phyloP scores from a whole-genome alignment of 306 rosid species.

The Quercus cerris region DNA sequence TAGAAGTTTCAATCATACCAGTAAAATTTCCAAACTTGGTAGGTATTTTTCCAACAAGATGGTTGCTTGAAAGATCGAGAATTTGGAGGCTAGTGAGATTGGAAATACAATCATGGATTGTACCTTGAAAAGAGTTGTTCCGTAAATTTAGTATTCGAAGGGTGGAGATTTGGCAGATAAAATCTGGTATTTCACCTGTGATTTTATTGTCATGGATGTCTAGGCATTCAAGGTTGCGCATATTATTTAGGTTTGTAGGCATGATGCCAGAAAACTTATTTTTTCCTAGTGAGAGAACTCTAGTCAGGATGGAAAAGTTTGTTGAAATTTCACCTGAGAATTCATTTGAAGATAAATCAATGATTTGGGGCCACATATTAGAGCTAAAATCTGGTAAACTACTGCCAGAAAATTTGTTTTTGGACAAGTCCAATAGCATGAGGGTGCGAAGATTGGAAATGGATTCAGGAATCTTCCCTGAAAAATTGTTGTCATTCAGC shows the following conservation, averaged over 20 bases:
- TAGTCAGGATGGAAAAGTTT: constrained; percentile 12
- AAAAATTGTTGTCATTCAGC: constrained; percentile 26
- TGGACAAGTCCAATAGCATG: constrained; percentile 21
- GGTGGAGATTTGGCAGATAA: neutral
- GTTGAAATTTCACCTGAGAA: constrained; percentile 26
- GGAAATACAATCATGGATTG: too few species aligned
- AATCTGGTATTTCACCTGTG: too few species aligned
- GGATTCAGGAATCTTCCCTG: constrained; percentile 23
- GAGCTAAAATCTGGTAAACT: constrained; percentile 19
- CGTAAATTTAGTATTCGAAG: neutral
- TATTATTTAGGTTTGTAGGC: constrained; percentile 13
- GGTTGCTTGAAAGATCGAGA: neutral
- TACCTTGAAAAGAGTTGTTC: too few species aligned
- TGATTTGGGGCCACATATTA: neutral
- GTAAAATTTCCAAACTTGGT: too few species aligned
- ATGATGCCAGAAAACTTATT: constrained; percentile 11
- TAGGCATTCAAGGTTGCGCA: constrained; percentile 10
- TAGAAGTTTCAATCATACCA: neutral
- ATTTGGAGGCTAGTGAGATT: constrained; percentile 17
- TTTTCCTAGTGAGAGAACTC: neutral
- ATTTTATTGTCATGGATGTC: constrained; percentile 27
- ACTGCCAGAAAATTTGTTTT: constrained; percentile 21
- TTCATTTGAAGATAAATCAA: constrained; percentile 29
- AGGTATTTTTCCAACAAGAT: too few species aligned
- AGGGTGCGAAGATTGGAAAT: constrained; percentile 18